Evolutionary conservation across 352 stramenopile genomes (phyloP).

Genomic region (Pythium dissotocum): DNA sequence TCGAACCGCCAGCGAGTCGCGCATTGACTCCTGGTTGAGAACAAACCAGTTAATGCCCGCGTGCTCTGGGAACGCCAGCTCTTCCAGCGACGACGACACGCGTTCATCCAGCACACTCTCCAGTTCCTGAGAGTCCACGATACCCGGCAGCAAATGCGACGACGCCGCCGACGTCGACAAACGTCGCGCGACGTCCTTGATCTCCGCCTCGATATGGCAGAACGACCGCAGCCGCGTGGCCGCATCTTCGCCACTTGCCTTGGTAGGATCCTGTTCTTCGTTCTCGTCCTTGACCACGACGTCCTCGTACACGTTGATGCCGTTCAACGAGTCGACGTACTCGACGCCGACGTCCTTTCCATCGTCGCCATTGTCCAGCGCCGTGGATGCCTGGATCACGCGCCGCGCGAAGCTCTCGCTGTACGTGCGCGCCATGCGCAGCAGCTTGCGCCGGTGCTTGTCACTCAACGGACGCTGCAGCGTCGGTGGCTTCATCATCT

Average conservation of each 20-base stretch:
- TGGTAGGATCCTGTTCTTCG: background rate
- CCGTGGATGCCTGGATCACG: slow-evolving; percentile 5
- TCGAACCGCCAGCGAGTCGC: slow-evolving; percentile 4
- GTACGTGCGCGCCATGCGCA: slow-evolving; percentile 14
- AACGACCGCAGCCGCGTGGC: slow-evolving; percentile 21
- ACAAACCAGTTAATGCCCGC: slow-evolving; percentile 26
- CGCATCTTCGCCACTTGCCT: background rate
- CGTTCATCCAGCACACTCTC: slow-evolving; percentile 9
- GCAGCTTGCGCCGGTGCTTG: slow-evolving; percentile 11
- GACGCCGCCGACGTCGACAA: slow-evolving; percentile 9
- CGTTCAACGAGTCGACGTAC: slow-evolving; percentile 27
- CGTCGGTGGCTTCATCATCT: slow-evolving; percentile 1
- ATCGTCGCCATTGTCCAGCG: slow-evolving; percentile 13
- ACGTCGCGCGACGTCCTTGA: slow-evolving; percentile 14
- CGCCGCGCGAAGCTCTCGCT: slow-evolving; percentile 29
- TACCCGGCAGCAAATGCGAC: background rate
- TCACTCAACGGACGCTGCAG: slow-evolving; percentile 10
- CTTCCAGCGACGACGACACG: slow-evolving; percentile 3
- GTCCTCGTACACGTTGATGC: slow-evolving; percentile 28
- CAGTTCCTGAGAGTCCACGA: slow-evolving; percentile 21
- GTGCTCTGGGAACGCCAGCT: slow-evolving; percentile 12
- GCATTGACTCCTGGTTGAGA: slow-evolving; percentile 5
- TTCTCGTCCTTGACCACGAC: background rate
- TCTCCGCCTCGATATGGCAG: slow-evolving; percentile 26
- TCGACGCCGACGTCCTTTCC: slow-evolving; percentile 11